Conservation (phyloP, 345 rosid genomes). For the Lagerstroemia speciosa region DNA sequence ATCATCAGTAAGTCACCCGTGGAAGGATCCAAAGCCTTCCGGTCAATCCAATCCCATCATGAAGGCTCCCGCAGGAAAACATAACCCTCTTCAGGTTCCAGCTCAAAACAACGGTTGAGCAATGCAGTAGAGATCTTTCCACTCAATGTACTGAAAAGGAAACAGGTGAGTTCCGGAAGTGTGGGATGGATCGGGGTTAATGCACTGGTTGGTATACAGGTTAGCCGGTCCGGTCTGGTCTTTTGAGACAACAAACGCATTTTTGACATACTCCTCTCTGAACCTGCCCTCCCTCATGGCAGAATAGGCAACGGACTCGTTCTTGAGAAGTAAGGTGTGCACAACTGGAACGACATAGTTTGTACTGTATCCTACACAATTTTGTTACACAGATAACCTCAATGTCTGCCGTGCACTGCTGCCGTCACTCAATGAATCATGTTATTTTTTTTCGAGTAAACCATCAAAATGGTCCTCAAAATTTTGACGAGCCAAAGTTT, state of each 20-base stretch:
- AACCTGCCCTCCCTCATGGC: no score
- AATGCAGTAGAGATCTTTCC: background rate
- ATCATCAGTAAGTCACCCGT: background rate
- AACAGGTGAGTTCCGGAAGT: background rate
- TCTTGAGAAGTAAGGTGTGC: no score
- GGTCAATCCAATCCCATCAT: background rate
- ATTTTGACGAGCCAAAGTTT: no score
- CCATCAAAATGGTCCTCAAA: no score
- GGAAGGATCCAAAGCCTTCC: background rate
- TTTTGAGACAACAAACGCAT: background rate
- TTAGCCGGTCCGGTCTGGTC: background rate
- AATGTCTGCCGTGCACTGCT: no score
- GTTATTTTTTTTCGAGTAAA: no score
- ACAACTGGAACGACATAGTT: no score
- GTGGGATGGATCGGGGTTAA: background rate
- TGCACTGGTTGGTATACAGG: background rate
- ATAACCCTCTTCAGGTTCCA: background rate
- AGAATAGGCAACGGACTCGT: no score
- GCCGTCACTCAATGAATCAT: no score
- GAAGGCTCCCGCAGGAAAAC: background rate
- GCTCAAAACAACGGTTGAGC: background rate
- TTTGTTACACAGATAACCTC: no score
- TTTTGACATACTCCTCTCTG: background rate
- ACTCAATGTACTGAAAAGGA: background rate
- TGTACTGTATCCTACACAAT: no score